phyloP scores from a whole-genome alignment of 306 rosid genomes.

The Castanopsis chinensis region DNA sequence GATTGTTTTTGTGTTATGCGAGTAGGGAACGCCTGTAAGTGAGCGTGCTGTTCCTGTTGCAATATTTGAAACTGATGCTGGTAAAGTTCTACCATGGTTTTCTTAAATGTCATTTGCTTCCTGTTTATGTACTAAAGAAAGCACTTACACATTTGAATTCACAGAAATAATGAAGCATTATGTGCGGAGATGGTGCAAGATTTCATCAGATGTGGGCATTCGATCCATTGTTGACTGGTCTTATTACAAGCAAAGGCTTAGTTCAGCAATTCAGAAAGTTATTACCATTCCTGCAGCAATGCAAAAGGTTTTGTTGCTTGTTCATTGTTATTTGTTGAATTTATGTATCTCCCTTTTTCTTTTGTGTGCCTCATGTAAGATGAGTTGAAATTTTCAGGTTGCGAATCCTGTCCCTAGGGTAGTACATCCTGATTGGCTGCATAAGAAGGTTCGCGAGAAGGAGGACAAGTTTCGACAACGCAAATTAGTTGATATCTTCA shows the following conservation, averaged over 20 bases:
- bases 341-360: constrained; percentile 12
- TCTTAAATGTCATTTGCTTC: constrained; percentile 15
- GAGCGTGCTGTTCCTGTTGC: constrained; percentile 99
- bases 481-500: constrained; percentile 69
- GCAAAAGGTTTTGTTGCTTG: constrained; percentile 75
- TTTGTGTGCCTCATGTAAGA: constrained; percentile 12
- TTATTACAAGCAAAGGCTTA: constrained; percentile 91
- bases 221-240: constrained; percentile 97
- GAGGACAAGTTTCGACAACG: constrained; percentile 91
- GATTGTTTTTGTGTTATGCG: constrained; percentile 10
- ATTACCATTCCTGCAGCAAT: constrained; percentile 98
- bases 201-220: constrained; percentile 83
- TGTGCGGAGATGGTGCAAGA: constrained; percentile 97
- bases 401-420: constrained; percentile 96
- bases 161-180: constrained; percentile 92
- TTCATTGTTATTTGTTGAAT: constrained; percentile 16
- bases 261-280: constrained; percentile 93
- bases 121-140: constrained; percentile 20
- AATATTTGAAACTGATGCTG: constrained; percentile 90
- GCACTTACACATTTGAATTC: constrained; percentile 17
- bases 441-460: constrained; percentile 94
- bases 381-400: constrained; percentile 53
- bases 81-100: constrained; percentile 38
- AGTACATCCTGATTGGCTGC: constrained; percentile 97
- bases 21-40: constrained; percentile 96